Conservation (phyloP, 345 rosid genomes). For the Noccaea caerulescens region DNA sequence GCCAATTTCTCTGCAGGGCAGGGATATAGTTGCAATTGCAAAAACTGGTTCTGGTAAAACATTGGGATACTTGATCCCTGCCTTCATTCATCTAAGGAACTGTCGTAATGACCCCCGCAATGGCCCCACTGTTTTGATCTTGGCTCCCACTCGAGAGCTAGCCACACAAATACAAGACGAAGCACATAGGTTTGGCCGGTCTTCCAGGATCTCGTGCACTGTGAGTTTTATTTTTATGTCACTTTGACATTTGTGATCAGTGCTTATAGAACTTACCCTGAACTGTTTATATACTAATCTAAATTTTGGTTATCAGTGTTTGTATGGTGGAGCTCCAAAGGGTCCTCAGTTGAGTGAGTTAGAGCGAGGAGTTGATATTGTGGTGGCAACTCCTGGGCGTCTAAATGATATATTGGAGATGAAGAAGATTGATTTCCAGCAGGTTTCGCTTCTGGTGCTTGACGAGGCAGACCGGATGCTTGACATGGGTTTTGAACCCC, state of each 20-base stretch:
- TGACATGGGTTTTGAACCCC: conserved; percentile 99
- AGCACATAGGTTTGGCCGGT: conserved; percentile 78
- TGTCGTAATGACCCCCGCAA: conserved; percentile 67
- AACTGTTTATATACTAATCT: conserved; percentile 17
- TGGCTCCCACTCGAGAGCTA: conserved; percentile 97
- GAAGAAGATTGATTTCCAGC: conserved; percentile 77
- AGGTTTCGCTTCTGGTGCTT: conserved; percentile 90
- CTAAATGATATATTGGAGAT: conserved; percentile 92
- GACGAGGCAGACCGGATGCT: conserved; percentile 99
- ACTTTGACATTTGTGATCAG: conserved; percentile 8
- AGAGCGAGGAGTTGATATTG: conserved; percentile 91
- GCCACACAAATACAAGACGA: conserved; percentile 98
- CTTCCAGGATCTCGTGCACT: conserved; percentile 87
- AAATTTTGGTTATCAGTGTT: conserved; percentile 60
- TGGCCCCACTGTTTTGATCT: conserved; percentile 88
- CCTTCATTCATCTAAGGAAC: conserved; percentile 79
- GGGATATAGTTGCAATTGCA: conserved; percentile 96
- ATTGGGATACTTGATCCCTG: conserved; percentile 91
- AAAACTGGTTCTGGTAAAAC: conserved; percentile 99
- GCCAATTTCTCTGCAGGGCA: conserved; percentile 90
- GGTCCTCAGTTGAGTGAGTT: conserved; percentile 81
- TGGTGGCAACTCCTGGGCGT: conserved; percentile 99
- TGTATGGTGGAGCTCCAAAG: conserved; percentile 99
- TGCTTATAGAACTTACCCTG: background rate
- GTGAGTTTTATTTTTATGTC: conserved; percentile 51